Base-by-base conservation (phyloP, 257 asterid genomes). In the Cruciata laevipes region DNA sequence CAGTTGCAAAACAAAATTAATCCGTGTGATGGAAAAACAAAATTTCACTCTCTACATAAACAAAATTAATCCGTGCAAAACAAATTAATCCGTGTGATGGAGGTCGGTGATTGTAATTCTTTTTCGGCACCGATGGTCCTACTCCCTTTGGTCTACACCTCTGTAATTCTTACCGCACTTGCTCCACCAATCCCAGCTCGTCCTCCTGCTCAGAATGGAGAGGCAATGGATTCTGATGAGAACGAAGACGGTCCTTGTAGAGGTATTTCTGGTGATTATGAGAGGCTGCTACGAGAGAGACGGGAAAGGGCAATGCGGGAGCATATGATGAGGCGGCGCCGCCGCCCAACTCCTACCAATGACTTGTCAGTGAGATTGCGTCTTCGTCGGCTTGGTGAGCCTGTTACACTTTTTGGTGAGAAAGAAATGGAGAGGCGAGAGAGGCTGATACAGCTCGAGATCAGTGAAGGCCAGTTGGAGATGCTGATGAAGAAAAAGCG, bases 341-440 rank as follows among this genome's bases (percentile, higher is more conserved):
- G 92, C 96, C 11, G 97, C 95, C 69, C 97, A 96, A 18, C 80
- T 93, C 97, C 97, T 37, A 90, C 99, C 27, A 94, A 90, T 71
- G 99, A 94, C 71, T 83, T 79, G 64, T 87, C 99, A 25, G 99
- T 90, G 25, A 82, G 96, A 53, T 83, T 90, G 53, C 85, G 96
- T 30, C 90, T 90, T 33, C 83, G 96, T 13, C 83, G 90, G 71
- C 99, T 93, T 58, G 96, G 96, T 44, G 99, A 90, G 55, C 99
- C 97, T 61, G 81, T 88, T 38, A 94, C 99, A 13, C 80, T 90
- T 47, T 94, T 94, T 72, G 99, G 99, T 2, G 96, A 94, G 78
- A 79, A 88, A 80, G 96, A 94, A 78, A 90, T 90, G 99, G 99
- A 94, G 70, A 90, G 99, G 73, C 89, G 97, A 55, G 99, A 94